A percentile compares a stretch with the other conserved stretches of the same genome.
Conservation (phyloP, 495 filamentous ascomycete genomes). For the Parmelia sp. region DNA sequence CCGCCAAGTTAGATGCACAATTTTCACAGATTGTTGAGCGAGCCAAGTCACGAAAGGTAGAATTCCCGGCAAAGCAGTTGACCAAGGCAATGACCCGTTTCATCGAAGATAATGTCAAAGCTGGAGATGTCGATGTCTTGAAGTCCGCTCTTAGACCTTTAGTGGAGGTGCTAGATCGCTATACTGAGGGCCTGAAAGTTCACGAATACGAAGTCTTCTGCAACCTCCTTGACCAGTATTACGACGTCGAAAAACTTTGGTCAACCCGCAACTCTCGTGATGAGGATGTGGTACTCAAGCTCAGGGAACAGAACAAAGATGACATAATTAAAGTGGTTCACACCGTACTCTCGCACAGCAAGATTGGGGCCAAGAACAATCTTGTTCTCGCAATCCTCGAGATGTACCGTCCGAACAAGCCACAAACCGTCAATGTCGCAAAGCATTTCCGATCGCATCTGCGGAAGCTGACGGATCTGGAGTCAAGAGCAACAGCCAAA, state of each 20-base stretch:
- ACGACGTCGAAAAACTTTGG: conserved; percentile 77
- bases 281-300: conserved; percentile 88
- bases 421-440: conserved; percentile 75
- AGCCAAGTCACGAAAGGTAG: conserved; percentile 63
- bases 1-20: conserved; percentile 76
- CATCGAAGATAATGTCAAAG: conserved; percentile 74
- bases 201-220: conserved; percentile 84
- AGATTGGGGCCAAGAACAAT: conserved; percentile 89
- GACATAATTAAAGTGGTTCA: conserved; percentile 76
- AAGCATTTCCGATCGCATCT: conserved; percentile 82
- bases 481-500: conserved; percentile 85
- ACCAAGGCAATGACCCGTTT: conserved; percentile 78
- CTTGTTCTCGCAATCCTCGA: conserved; percentile 86
- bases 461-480: conserved; percentile 82
- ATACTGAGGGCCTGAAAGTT: conserved; percentile 80
- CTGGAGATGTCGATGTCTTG: conserved; percentile 62
- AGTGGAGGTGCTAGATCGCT: conserved; percentile 71
- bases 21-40: conserved; percentile 81
- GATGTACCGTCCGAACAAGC: conserved; percentile 91
- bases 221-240: conserved; percentile 70
- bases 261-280: conserved; percentile 77
- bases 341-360: conserved; percentile 87
- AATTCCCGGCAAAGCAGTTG: conserved; percentile 90
- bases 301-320: conserved; percentile 94
- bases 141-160: conserved; percentile 72